phyloP scores from a whole-genome alignment of 495 filamentous ascomycete species.

The Podospora appendiculata region DNA sequence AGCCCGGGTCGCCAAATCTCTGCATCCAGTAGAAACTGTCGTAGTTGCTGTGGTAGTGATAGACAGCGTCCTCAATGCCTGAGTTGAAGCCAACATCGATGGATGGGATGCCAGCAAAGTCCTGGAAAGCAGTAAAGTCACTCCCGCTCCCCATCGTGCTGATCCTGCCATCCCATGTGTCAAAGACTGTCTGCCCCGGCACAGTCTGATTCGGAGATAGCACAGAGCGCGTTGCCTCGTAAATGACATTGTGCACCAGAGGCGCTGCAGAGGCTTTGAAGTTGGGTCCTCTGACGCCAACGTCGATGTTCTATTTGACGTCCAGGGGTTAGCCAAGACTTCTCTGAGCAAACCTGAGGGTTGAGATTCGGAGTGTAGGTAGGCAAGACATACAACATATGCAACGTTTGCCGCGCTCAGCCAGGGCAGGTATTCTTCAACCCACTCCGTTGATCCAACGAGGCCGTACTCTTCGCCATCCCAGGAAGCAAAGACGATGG shows the following conservation, averaged over 20 bases:
- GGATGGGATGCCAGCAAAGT: constrained; percentile 79
- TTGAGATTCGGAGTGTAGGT: background rate
- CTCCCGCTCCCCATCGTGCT: constrained; percentile 70
- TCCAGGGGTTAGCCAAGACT: too few species aligned
- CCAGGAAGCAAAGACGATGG: constrained; percentile 92
- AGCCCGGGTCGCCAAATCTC: constrained; percentile 73
- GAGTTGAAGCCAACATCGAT: constrained; percentile 75
- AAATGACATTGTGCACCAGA: constrained; percentile 67
- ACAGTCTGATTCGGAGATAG: constrained; percentile 80
- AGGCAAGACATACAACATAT: constrained; percentile 48
- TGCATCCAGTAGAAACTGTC: constrained; percentile 89
- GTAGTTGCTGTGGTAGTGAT: constrained; percentile 89
- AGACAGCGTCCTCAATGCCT: constrained; percentile 39
- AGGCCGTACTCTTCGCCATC: constrained; percentile 92
- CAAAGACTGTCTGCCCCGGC: constrained; percentile 60
- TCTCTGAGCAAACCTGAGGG: too few species aligned
- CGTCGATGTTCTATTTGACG: constrained; percentile 60
- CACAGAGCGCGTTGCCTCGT: constrained; percentile 60
- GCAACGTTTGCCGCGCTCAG: constrained; percentile 67
- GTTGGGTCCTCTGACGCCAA: constrained; percentile 60
- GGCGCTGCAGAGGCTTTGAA: constrained; percentile 71
- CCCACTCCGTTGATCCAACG: constrained; percentile 89
- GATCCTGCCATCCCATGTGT: constrained; percentile 61
- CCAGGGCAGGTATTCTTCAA: constrained; percentile 90
- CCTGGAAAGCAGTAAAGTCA: constrained; percentile 90